Base-by-base conservation (phyloP, 257 asterid genomes). In the Linaria vulgaris region DNA sequence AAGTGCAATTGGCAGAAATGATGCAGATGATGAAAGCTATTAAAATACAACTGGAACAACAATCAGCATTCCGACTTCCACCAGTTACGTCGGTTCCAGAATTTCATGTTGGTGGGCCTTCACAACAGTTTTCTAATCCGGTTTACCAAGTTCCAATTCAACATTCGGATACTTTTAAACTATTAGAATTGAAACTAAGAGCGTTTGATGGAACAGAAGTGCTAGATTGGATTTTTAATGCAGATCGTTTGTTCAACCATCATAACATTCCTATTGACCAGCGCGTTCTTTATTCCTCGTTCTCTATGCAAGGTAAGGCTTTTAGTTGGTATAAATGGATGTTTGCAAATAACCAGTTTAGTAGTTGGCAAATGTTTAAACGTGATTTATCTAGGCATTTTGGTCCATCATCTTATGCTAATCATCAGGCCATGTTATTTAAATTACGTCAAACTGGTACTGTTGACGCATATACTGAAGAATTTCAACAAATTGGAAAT, bases 191-290 rank as follows among this genome's bases (percentile, higher is more conserved):
- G n/a, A n/a, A n/a, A n/a, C n/a, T n/a, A n/a, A n/a, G n/a, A n/a
- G 1, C 16, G 1, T 59, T 59, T 22, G 12, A 59, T 20, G 64
- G 64, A 11, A 7, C 64, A 0, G 15, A 59, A 17, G 51, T 51
- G 0, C 14, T 59, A 3, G 64, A 59, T 39, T 59, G 64, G 64
- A 14, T 23, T 11, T 59, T 59, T 41, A 31, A 59, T 5, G 49
- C 63, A 1, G 19, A 58, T 0, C 51, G 21, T 12, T 59, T 37
- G 5, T 59, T 38, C 17, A 38, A 31, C 5, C 22, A 5, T 17
- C 39, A 59, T 12, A 5, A 59, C 8, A 25, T 59, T 8, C 51
- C 50, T 0, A 5, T 7, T 0, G 34, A 38, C 0, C 50, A 59
- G 5, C 31, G 64, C 5, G 1, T 59, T 16, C 17, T 17, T 7